Evolutionary conservation across 1,284 basidiomycete genomes (phyloP), one percentile per base, ranked within the genome.

Genomic region (Boletellus deceptivus): DNA sequence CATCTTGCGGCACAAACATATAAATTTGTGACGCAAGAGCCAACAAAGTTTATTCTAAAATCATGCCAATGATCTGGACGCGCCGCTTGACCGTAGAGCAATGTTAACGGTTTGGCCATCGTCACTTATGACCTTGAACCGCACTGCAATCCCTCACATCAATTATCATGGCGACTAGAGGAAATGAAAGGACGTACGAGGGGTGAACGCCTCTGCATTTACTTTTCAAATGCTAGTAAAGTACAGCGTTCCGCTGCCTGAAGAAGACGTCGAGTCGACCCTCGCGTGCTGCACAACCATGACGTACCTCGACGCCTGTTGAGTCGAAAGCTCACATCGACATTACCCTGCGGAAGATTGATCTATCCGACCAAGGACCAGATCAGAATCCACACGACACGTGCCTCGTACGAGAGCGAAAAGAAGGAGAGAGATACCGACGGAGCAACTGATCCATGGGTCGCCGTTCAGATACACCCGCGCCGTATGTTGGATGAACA

Each of bases 221-320:
- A 77, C 81, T 70, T 80, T 84, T 41, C 88, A 76, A 52, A 89
- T 84, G 63, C 86, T 89, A 6, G 88, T 90, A 64, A 90, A 90
- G 61, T 90, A 90, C 0, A 90, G 64, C 8, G 86, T 90, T 6
- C 88, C 88, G 14, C 81, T 74, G 17, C 79, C 86, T 89, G 31
- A 1, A 9, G 29, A 24, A 5, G 10, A 18, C 41, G 18, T 46
- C 20, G 51, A 43, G 8, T 16, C 20, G n/a, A 33, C 18, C 29
- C 31, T 16, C 31, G 22, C 34, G 33, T 14, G 6, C 34, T 35
- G 40, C n/a, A 11, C 16, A 14, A 2, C n/a, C 41, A 33, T 43
- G 17, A 60, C 72, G 37, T 22, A 81, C 86, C 80, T 72, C 78
- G 82, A 35, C 86, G 81, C 0, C 89, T 88, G 59, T 81, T 84